Percentiles rank a stretch among this genome's conserved stretches.
Conservation (phyloP, 2,329 filamentous ascomycete genomes). For the Colletotrichum godetiae region DNA sequence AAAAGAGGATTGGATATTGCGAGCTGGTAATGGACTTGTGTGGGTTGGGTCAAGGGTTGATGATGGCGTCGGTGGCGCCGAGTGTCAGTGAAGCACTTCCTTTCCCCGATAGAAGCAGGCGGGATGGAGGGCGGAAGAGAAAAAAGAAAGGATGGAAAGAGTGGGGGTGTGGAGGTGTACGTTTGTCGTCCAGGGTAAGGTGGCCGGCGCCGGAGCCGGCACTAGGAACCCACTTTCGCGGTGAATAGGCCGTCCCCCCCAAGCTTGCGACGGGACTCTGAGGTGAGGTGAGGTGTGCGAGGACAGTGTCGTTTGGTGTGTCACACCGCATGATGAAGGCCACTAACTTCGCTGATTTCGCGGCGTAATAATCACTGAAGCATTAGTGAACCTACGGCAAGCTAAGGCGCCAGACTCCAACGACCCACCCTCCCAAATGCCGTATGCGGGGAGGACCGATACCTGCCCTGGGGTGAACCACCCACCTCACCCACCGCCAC, state of each 20-base stretch:
- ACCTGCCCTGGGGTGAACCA: too few relatives aligned
- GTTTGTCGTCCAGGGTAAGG: not conserved
- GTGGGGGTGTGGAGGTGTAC: not conserved
- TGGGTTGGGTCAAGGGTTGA: not conserved
- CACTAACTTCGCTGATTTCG: not conserved
- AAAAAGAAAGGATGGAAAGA: not conserved
- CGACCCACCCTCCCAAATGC: not conserved
- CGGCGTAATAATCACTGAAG: not conserved
- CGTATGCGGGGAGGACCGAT: not conserved
- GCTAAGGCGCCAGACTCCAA: not conserved
- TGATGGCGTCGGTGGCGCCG: constrained; percentile 19
- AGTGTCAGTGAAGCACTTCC: not conserved
- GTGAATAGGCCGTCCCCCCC: not conserved
- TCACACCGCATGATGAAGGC: not conserved
- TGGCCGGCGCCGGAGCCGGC: constrained; percentile 1
- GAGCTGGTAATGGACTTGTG: not conserved
- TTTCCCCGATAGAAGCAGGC: not conserved
- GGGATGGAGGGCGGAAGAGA: not conserved
- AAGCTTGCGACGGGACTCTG: not conserved
- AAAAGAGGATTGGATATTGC: not conserved
- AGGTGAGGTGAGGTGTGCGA: too few relatives aligned
- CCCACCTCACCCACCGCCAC: not conserved
- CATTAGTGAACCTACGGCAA: not conserved
- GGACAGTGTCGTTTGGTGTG: not conserved
- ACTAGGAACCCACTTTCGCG: not conserved